These are phyloP conservation scores for Mucor circinelloides DNA, from an alignment of 371 early-diverging fungal genomes.

Conservation along the genomic window DNA sequence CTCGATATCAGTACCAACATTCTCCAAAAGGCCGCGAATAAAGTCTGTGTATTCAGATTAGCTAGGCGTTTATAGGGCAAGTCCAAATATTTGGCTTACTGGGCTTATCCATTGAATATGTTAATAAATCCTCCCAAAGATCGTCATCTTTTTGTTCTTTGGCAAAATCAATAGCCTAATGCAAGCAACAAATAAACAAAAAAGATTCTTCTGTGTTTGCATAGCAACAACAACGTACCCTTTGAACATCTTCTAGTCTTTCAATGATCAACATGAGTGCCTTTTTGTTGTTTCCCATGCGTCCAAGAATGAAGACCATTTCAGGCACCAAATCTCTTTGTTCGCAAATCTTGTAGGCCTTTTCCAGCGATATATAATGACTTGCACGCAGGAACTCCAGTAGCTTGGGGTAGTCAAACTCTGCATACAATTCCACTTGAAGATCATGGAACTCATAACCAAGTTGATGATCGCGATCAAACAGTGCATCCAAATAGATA, in stretches of 20 bases:
- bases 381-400: slow-evolving; percentile 83
- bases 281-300: slow-evolving; percentile 95
- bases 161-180: slow-evolving; percentile 94
- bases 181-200: not conserved
- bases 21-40: slow-evolving; percentile 88
- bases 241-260: slow-evolving; percentile 84
- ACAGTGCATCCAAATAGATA: slow-evolving; percentile 89
- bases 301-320: slow-evolving; percentile 93
- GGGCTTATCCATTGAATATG: slow-evolving; percentile 87
- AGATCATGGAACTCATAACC: slow-evolving; percentile 80
- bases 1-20: slow-evolving; percentile 83
- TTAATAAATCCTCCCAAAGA: slow-evolving; percentile 93
- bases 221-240: slow-evolving; percentile 47
- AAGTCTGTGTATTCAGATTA: slow-evolving; percentile 58
- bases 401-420: slow-evolving; percentile 77
- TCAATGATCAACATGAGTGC: slow-evolving; percentile 92
- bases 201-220: not conserved
- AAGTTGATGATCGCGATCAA: slow-evolving; percentile 71
- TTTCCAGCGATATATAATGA: slow-evolving; percentile 76
- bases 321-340: slow-evolving; percentile 87
- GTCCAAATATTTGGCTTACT: slow-evolving; percentile 42
- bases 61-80: not conserved
- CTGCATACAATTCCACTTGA: slow-evolving; percentile 93
- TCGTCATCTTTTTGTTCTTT: slow-evolving; percentile 95
- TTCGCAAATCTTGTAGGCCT: slow-evolving; percentile 86